A percentile compares a stretch with the other conserved stretches of the same genome.
Evolutionary conservation across 345 rosid genomes (phyloP).

Genomic region (Zanthoxylum bungeanum): DNA sequence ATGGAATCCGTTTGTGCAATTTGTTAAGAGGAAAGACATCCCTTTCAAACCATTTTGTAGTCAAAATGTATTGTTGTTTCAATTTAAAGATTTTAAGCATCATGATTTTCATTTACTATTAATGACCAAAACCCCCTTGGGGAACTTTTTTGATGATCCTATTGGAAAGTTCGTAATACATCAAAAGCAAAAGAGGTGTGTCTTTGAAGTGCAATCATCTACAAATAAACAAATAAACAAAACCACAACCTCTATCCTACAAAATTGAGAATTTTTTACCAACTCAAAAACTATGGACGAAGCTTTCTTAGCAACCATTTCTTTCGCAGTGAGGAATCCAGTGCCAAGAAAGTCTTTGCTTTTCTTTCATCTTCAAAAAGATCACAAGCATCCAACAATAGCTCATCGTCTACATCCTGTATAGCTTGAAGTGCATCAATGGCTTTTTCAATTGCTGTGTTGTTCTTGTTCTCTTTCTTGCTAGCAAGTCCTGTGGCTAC

Average conservation of each 20-base stretch:
- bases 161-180: not conserved
- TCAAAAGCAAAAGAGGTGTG: not conserved
- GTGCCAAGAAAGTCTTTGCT: conserved; percentile 76
- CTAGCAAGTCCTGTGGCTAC: conserved; percentile 12
- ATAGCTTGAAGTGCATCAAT: conserved; percentile 65
- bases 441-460: conserved; percentile 35
- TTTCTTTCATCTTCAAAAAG: conserved; percentile 77
- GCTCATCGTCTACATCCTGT: conserved; percentile 66
- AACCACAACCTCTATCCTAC: not conserved
- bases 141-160: not conserved
- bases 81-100: not conserved
- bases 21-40: not conserved
- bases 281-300: conserved; percentile 25
- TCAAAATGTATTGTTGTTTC: not conserved
- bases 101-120: not conserved
- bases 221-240: not conserved
- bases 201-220: not conserved
- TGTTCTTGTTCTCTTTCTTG: conserved; percentile 22
- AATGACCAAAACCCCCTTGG: not conserved
- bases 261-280: not conserved
- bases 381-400: conserved; percentile 78
- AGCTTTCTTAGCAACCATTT: conserved; percentile 83
- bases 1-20: no score
- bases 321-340: conserved; percentile 51
- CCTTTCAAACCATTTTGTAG: conserved; percentile 6